Evolutionary conservation across 169 alveolate species (phyloP).

Genomic region (Eimeria maxima): DNA sequence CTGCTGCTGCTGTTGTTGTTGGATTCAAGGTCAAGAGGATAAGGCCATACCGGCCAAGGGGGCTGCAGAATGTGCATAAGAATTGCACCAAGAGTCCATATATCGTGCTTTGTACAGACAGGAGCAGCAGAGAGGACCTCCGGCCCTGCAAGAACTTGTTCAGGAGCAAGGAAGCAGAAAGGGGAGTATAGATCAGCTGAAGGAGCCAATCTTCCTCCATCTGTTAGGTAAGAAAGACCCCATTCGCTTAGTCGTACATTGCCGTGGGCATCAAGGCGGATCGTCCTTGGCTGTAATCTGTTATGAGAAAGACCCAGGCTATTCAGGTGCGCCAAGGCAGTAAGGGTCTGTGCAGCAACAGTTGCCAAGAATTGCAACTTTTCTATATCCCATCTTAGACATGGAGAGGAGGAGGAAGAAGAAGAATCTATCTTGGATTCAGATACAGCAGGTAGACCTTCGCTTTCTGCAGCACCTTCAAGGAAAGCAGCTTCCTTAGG

Average conservation of each 20-base stretch:
- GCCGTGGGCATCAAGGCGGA: slow-evolving; percentile 56
- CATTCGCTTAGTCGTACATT: slow-evolving; percentile 77
- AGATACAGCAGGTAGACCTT: not conserved
- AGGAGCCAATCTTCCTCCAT: slow-evolving; percentile 48
- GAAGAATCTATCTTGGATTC: not conserved
- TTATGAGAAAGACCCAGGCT: slow-evolving; percentile 49
- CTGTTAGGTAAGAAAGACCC: slow-evolving; percentile 69
- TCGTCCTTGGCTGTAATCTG: slow-evolving; percentile 52
- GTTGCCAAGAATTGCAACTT: slow-evolving; percentile 19
- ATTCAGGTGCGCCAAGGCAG: slow-evolving; percentile 70
- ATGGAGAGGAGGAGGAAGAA: not conserved
- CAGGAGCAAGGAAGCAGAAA: slow-evolving; percentile 64
- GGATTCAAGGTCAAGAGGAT: not conserved
- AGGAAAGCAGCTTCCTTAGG: not conserved
- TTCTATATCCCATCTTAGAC: not conserved
- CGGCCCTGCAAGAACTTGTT: slow-evolving; percentile 64
- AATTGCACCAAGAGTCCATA: slow-evolving; percentile 41
- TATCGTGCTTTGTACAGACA: not conserved
- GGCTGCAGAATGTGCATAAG: slow-evolving; percentile 61
- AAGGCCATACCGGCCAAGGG: not conserved
- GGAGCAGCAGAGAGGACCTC: not conserved
- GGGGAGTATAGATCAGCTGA: slow-evolving; percentile 24
- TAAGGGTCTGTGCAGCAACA: slow-evolving; percentile 43
- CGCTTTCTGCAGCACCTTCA: not conserved
- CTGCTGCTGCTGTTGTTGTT: not conserved